phyloP scores from a whole-genome alignment of 139 green algal genomes.

The Tetraselmis chui region DNA sequence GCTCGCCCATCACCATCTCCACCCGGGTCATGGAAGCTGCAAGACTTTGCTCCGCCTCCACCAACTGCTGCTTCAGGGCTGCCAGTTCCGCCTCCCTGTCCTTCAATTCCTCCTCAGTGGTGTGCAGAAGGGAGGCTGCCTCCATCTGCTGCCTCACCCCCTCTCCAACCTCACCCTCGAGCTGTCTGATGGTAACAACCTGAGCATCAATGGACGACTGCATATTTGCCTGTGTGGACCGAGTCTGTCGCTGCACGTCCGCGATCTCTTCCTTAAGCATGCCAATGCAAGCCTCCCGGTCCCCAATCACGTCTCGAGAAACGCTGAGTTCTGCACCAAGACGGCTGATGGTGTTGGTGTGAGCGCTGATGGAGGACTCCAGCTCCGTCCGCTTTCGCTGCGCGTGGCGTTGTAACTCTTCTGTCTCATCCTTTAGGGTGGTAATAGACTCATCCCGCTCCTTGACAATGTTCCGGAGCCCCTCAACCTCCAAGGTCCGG shows the following conservation, averaged over 20 bases:
- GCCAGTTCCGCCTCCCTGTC: too few species aligned
- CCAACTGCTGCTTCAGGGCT: too few species aligned
- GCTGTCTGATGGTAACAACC: not conserved
- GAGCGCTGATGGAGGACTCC: not conserved
- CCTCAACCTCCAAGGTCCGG: too few species aligned
- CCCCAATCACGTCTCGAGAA: not conserved
- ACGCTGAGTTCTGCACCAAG: not conserved
- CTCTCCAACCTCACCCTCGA: not conserved
- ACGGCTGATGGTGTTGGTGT: not conserved
- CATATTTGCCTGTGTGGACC: not conserved
- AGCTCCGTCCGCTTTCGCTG: not conserved
- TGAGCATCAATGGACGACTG: not conserved
- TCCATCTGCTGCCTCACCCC: too few species aligned
- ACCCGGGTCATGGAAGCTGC: too few species aligned
- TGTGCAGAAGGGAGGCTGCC: too few species aligned
- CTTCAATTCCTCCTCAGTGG: too few species aligned
- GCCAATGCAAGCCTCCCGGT: not conserved
- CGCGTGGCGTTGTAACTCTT: not conserved
- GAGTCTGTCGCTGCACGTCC: not conserved
- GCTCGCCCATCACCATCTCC: too few species aligned
- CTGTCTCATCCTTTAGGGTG: not conserved
- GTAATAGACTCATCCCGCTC: not conserved
- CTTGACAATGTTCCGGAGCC: not conserved
- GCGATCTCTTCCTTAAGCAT: not conserved
- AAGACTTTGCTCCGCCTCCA: too few species aligned